Base-by-base conservation (phyloP, 2,329 filamentous ascomycete species). In the Fusarium sp. region DNA sequence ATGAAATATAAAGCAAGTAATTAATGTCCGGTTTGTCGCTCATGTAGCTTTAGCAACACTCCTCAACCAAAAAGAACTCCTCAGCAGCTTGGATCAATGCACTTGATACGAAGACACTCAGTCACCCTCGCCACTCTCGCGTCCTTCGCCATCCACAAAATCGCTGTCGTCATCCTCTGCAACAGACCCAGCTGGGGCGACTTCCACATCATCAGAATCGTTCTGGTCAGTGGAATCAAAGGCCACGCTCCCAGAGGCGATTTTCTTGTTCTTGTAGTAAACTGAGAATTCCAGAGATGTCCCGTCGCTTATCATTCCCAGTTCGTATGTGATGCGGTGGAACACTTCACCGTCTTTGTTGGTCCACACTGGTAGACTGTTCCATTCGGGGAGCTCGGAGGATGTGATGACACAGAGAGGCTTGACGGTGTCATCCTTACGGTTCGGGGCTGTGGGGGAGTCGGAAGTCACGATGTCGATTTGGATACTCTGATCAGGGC, bases 261-360 rank as follows among this genome's bases (percentile, higher is more conserved):
- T 38, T 1, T 50, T 63, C n/a, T 68, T 66, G 4, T 59, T 64
- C 5, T 68, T 54, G 13, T 74, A 53, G 21, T 63, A 60, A 3
- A 77, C 39, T 0, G 66, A 41, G 38, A 78, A 75, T 8, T 77
- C 75, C 8, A 77, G 49, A 3, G 68, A 71, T 5, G 56, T 43
- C 1, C 75, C 76, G 13, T 73, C 61, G 20, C 69, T 69, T 8
- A 70, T 29, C 59, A 78, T 76, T 13, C 70, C 49, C 3, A 78
- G 44, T 4, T 69, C 57, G 41, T 69, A 78, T 1, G 35, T n/a
- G 7, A 77, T 53, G 8, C 42, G 12, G 0, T 54, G 47, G 13
- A 69, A 73, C 0, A 50, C 44, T 5, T 66, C 48, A 0, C 67
- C 73, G 1, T 53, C 37, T 8, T 49, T 28, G 38, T 70, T 78